Evolutionary conservation across 2,329 filamentous ascomycete genomes (phyloP), one percentile per base, ranked within the genome.

Genomic region (Raffaelea arxii): DNA sequence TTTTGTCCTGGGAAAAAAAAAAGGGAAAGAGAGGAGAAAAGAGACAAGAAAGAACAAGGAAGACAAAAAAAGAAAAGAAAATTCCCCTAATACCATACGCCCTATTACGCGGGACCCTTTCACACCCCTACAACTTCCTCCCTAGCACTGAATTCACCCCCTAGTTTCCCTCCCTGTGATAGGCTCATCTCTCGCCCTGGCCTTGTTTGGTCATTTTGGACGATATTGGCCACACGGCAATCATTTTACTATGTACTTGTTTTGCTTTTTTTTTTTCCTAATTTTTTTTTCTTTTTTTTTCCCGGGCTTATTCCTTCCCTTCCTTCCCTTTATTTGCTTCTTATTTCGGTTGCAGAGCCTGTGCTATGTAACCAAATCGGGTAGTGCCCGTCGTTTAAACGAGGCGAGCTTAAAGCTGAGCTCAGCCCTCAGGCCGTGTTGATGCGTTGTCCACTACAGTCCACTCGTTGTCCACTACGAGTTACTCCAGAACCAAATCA

Each of bases 261-360:
- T n/a, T n/a, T n/a, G n/a, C n/a, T 36, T n/a, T 41, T 39, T 23
- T 45, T 16, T 23, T 30, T 25, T 30, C 25, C 24, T 24, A 43
- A 12, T 46, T 49, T 19, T 49, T 44, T 42, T 30, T 40, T 35
- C 48, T 49, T 40, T 47, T 41, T 19, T 32, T 41, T 3, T 25
- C 11, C 12, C 19, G 25, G 19, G 10, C 11, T 21, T 11, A 9
- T 41, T 30, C 6, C 35, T 50, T 47, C 44, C 42, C 48, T 49
- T 48, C 48, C 42, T 55, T 47, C 24, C 16, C 5, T 18, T 25
- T 41, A 10, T 4, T 37, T 23, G 22, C 24, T 12, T 35, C 5
- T 9, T 22, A 5, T 40, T 40, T 21, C 12, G 32, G 32, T n/a
- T 30, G 27, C 27, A 12, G 5, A 36, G 6, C 6, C 19, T 18